Base-by-base conservation (phyloP, 2,329 filamentous ascomycete species). In the Bipolaris victoriae region DNA sequence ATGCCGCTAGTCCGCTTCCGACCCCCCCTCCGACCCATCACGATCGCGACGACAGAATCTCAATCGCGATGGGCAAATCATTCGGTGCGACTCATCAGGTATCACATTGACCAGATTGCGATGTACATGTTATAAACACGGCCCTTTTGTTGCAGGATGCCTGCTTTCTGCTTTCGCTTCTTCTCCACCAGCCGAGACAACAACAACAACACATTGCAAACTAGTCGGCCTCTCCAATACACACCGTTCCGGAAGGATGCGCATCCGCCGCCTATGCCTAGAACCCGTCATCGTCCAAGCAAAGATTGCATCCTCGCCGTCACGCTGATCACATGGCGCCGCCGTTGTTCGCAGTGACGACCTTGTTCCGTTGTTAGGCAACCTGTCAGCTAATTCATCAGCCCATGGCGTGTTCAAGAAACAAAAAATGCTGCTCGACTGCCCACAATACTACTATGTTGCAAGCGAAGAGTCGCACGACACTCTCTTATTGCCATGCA, bases 1-100 rank as follows among this genome's bases (percentile, higher is more conserved):
- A 57, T 52, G 43, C 44, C 47, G 55, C 67, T 66, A 69, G 48
- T 41, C 65, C 55, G 11, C 40, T 51, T 64, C 37, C 49, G 16
- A 16, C 37, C 57, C n/a, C n/a, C 20, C 18, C 47, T 58, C 65
- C 68, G 63, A 26, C 48, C 45, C 29, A 36, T 48, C 35, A 49
- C 54, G 37, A 61, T 61, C 56, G 52, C 53, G 52, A 66, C 52
- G 61, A n/a, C 35, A 61, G 55, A 57, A 57, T 47, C 57, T 51
- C 58, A 45, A 58, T 57, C 46, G 55, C 61, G 35, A 44, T 54
- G 61, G 20, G 33, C 53, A 52, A 24, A 40, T 59, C 13, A 33
- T 46, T 49, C 48, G 49, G 52, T 60, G 52, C 58, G 45, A 63
- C 57, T 55, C 49, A 52, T 18, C 36, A 57, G 62, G 58, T 61